A percentile compares a stretch with the other conserved stretches of the same genome.
Conservation (phyloP, 78 protist species). For the Trichosphaerium sp. region DNA sequence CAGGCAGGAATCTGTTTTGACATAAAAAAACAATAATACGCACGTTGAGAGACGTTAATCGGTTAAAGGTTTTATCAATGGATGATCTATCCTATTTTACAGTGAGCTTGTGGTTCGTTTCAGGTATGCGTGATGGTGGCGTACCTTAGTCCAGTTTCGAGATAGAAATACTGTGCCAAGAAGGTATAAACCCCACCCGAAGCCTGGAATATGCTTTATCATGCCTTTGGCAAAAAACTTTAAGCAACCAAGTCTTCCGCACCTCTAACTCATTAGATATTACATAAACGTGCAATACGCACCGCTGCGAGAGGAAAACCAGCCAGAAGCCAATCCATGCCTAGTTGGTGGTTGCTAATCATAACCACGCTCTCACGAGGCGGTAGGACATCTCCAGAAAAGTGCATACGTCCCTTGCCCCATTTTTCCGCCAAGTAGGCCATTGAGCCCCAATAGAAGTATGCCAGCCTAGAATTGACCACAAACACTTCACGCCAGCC, state of each 20-base stretch:
- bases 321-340: neutral
- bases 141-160: neutral
- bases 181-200: neutral
- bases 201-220: neutral
- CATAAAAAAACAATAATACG: too few relatives aligned
- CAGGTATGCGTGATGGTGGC: neutral
- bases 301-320: neutral
- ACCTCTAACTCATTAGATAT: too few relatives aligned
- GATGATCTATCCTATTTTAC: too few relatives aligned
- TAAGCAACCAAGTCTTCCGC: neutral
- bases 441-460: too few relatives aligned
- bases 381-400: neutral
- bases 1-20: too few relatives aligned
- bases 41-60: too few relatives aligned
- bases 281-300: too few relatives aligned
- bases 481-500: too few relatives aligned
- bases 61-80: too few relatives aligned
- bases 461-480: too few relatives aligned
- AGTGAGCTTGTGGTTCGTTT: neutral
- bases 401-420: neutral
- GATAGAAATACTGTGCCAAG: neutral
- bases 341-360: neutral
- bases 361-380: neutral
- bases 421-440: neutral
- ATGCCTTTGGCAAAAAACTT: neutral